Conservation (phyloP, 2,329 filamentous ascomycete species). For the Pseudocercospora eumusae region DNA sequence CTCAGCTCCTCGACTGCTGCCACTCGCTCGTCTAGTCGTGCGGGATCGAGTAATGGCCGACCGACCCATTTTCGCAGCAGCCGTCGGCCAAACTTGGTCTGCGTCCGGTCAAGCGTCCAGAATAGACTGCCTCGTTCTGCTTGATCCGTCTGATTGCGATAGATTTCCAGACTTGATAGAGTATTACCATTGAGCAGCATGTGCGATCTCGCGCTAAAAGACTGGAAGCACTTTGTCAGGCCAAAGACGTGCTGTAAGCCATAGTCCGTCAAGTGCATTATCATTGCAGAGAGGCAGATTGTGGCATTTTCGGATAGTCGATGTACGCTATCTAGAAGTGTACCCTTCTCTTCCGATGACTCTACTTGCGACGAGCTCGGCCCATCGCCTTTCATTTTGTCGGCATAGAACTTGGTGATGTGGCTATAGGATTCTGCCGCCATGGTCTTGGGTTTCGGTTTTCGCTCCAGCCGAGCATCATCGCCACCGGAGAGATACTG, state of each 20-base stretch:
- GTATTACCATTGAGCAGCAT: constrained; percentile 97
- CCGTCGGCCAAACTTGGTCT: constrained; percentile 84
- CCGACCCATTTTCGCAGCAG: constrained; percentile 94
- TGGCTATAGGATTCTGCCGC: constrained; percentile 83
- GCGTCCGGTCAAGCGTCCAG: constrained; percentile 92
- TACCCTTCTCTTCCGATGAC: constrained; percentile 49
- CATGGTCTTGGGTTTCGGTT: constrained; percentile 74
- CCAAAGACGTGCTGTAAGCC: constrained; percentile 94
- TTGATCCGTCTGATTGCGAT: constrained; percentile 89
- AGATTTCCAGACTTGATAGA: constrained; percentile 89
- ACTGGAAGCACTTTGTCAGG: constrained; percentile 94
- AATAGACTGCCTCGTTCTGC: constrained; percentile 84
- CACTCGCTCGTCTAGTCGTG: constrained; percentile 73
- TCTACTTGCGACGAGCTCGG: constrained; percentile 44
- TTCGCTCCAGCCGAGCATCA: constrained; percentile 78
- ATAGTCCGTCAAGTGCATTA: constrained; percentile 87
- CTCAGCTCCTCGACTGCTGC: constrained; percentile 84
- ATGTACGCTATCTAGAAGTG: constrained; percentile 81
- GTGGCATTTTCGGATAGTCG: constrained; percentile 82
- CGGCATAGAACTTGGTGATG: constrained; percentile 89
- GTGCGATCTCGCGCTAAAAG: constrained; percentile 89
- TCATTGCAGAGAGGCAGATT: constrained; percentile 94
- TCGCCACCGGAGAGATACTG: constrained; percentile 89
- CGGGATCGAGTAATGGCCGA: constrained; percentile 76
- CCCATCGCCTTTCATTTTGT: constrained; percentile 65